phyloP scores from a whole-genome alignment of 2,329 filamentous ascomycete genomes.

The Orbilia oligospora region DNA sequence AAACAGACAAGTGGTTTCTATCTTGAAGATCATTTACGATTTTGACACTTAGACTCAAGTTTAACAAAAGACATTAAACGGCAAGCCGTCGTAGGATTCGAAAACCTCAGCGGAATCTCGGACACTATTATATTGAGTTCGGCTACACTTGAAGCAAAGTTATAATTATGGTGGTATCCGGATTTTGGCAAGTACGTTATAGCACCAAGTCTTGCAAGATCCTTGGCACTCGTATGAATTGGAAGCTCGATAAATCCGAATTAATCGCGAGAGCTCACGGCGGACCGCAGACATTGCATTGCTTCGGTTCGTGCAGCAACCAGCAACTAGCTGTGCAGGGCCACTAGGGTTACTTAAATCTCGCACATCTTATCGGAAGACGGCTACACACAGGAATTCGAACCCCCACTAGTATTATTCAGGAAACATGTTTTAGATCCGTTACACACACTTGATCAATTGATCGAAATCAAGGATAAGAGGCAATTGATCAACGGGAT shows the following conservation, averaged over 20 bases:
- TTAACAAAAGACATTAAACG: conserved; percentile 12
- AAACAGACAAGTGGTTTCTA: not conserved
- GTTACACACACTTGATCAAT: conserved; percentile 34
- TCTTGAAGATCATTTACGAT: conserved; percentile 11
- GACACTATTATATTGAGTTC: not conserved
- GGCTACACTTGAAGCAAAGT: not conserved
- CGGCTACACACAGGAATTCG: not conserved
- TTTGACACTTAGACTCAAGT: not conserved
- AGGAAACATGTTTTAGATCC: conserved; percentile 24
- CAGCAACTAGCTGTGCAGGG: no score
- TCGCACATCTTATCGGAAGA: conserved; percentile 19
- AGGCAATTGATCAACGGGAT: not conserved
- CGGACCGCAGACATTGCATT: not conserved
- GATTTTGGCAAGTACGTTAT: conserved; percentile 6
- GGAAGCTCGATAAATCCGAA: not conserved
- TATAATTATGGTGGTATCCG: not conserved
- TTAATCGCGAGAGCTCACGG: not conserved
- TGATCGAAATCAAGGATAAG: conserved; percentile 2
- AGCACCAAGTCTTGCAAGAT: not conserved
- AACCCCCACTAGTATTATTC: conserved; percentile 5
- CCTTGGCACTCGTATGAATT: not conserved
- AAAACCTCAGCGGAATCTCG: conserved; percentile 21
- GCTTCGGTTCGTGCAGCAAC: not conserved
- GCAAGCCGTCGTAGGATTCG: not conserved
- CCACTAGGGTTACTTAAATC: conserved; percentile 16